Conservation (phyloP, 2,329 filamentous ascomycete genomes). For the Aspergillus unguis region DNA sequence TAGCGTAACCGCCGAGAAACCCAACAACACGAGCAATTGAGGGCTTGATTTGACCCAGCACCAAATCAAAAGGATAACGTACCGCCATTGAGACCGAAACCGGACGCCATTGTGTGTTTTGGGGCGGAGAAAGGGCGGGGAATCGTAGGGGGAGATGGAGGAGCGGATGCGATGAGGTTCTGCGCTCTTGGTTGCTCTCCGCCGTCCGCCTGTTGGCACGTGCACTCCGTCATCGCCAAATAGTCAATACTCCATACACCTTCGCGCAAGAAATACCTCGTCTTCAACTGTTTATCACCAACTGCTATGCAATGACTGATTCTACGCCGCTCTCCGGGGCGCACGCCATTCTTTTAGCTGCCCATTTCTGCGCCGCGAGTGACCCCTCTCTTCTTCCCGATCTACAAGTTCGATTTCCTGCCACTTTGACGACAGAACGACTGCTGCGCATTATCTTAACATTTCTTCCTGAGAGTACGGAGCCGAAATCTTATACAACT, state of each 20-base stretch:
- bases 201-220: conserved; percentile 18
- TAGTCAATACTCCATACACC: conserved; percentile 7
- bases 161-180: conserved; percentile 31
- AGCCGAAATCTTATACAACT: conserved; percentile 49
- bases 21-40: conserved; percentile 13
- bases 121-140: conserved; percentile 17
- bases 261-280: conserved; percentile 25
- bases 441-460: conserved; percentile 59
- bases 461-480: conserved; percentile 58
- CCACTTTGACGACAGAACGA: conserved; percentile 50
- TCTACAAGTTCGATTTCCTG: conserved; percentile 49
- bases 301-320: conserved; percentile 35
- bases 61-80: conserved; percentile 25
- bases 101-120: conserved; percentile 46
- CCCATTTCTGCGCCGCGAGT: conserved; percentile 53
- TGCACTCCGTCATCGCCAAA: conserved; percentile 13
- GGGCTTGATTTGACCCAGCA: not conserved
- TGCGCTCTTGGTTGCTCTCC: conserved; percentile 24
- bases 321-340: conserved; percentile 48
- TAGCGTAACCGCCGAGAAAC: conserved; percentile 15
- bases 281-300: conserved; percentile 14
- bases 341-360: conserved; percentile 58
- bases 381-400: conserved; percentile 52
- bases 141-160: conserved; percentile 21
- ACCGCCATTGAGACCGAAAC: conserved; percentile 55